phyloP scores from a whole-genome alignment of 257 asterid genomes.

The Solanum pennellii region DNA sequence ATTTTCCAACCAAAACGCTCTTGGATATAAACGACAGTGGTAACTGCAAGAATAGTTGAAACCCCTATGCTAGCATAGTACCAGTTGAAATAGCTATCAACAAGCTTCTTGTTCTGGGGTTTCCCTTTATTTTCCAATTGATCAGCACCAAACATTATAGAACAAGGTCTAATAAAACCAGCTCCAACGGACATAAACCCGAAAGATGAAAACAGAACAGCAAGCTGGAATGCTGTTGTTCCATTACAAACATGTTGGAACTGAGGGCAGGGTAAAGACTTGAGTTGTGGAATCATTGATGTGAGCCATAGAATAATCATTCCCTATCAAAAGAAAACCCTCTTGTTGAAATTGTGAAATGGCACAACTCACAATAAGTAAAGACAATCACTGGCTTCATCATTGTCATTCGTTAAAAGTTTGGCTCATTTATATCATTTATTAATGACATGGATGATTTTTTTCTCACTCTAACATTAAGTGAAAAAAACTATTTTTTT shows the following conservation, averaged over 20 bases:
- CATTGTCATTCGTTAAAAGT: too few relatives aligned
- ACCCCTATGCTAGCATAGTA: conserved; percentile 3
- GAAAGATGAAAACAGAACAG: background rate
- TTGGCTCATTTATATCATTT: too few relatives aligned
- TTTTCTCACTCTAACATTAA: background rate
- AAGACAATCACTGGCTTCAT: background rate
- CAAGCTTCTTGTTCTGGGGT: background rate
- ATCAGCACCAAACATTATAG: conserved; percentile 10
- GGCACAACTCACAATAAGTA: background rate
- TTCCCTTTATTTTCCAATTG: background rate
- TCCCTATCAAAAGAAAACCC: background rate
- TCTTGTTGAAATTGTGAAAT: background rate
- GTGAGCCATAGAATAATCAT: conserved; percentile 14
- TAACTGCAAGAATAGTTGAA: conserved; percentile 5
- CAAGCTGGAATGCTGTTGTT: background rate
- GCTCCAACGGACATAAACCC: conserved; percentile 6
- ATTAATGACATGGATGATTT: too few relatives aligned
- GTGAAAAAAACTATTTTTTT: too few relatives aligned
- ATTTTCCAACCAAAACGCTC: conserved; percentile 12
- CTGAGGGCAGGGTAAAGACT: background rate
- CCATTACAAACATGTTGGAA: background rate
- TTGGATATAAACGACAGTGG: conserved; percentile 9
- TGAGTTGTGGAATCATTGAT: background rate
- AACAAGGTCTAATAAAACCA: conserved; percentile 15
- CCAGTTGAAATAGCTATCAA: conserved; percentile 5